Conservation (phyloP, 768 basidiomycete genomes). For the Steccherinum ochraceum region DNA sequence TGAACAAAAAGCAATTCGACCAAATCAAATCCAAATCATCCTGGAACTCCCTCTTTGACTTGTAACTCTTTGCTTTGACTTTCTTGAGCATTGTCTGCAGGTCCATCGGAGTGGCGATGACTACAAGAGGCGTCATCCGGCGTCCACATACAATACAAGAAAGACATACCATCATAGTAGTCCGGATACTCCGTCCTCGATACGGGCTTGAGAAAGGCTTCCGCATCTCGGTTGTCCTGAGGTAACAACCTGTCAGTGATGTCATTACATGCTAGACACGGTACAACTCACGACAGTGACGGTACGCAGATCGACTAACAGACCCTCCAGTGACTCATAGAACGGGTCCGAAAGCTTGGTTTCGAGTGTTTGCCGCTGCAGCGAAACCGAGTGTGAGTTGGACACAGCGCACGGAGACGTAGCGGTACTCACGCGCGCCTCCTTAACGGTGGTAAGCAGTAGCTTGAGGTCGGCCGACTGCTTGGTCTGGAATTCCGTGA, state of each 20-base stretch:
- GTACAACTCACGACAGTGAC: slow-evolving; percentile 52
- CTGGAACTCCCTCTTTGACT: slow-evolving; percentile 89
- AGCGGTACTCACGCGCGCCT: slow-evolving; percentile 65
- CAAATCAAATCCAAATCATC: slow-evolving; percentile 95
- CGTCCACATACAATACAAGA: slow-evolving; percentile 1
- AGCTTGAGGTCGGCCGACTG: slow-evolving; percentile 71
- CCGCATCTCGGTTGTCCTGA: slow-evolving; percentile 83
- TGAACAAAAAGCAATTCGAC: slow-evolving; percentile 92
- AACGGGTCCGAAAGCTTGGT: slow-evolving; percentile 79
- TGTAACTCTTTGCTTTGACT: slow-evolving; percentile 88
- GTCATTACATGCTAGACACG: neutral
- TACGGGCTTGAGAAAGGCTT: slow-evolving; percentile 92
- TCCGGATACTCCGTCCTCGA: slow-evolving; percentile 86
- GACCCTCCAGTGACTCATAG: slow-evolving; percentile 88
- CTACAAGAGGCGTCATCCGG: slow-evolving; percentile 33
- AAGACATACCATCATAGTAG: slow-evolving; percentile 77
- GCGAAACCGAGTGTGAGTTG: slow-evolving; percentile 18
- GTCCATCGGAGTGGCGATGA: slow-evolving; percentile 95
- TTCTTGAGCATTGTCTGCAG: slow-evolving; percentile 88
- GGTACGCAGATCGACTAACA: slow-evolving; percentile 79
- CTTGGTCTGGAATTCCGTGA: slow-evolving; percentile 72
- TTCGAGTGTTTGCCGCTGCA: slow-evolving; percentile 46
- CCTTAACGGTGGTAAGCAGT: slow-evolving; percentile 80
- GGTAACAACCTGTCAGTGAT: slow-evolving; percentile 17
- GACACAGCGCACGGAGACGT: neutral